Evolutionary conservation across 257 asterid genomes (phyloP).

Genomic region (Schizonepeta tenuifolia): DNA sequence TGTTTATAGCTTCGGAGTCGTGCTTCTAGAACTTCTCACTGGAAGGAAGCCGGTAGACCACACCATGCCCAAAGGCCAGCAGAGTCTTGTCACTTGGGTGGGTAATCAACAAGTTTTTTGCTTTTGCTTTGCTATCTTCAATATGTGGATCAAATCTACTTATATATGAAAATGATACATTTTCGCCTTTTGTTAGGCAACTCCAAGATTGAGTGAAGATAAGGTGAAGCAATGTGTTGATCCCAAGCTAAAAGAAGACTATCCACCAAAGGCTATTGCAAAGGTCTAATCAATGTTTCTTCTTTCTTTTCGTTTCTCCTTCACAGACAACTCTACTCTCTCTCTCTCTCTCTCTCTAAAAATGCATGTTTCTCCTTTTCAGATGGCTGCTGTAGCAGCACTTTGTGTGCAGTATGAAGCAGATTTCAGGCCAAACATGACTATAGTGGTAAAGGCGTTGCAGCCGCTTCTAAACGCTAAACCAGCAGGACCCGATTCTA

Average conservation of each 20-base stretch:
- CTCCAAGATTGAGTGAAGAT: constrained; percentile 96
- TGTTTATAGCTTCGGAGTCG: constrained; percentile 92
- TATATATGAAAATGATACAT: neutral
- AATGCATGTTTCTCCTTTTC: constrained; percentile 17
- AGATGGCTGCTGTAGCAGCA: constrained; percentile 99
- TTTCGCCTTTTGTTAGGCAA: constrained; percentile 53
- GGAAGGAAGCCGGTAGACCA: constrained; percentile 97
- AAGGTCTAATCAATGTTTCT: constrained; percentile 48
- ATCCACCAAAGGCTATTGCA: constrained; percentile 90
- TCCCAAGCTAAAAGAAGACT: constrained; percentile 82
- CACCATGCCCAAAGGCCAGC: constrained; percentile 98
- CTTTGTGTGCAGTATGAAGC: constrained; percentile 96
- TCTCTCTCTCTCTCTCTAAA: neutral
- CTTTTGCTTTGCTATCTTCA: neutral
- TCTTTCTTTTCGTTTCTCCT: too few relatives aligned
- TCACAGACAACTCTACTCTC: neutral
- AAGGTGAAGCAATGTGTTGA: constrained; percentile 98
- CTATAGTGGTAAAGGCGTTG: constrained; percentile 92
- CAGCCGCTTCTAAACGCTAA: constrained; percentile 92
- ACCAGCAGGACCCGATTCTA: constrained; percentile 65
- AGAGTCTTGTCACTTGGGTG: constrained; percentile 98
- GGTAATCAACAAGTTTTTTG: constrained; percentile 40
- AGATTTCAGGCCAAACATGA: constrained; percentile 93
- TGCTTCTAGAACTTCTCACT: constrained; percentile 85
- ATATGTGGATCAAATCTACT: neutral